Evolutionary conservation across 2,329 filamentous ascomycete genomes (phyloP).

Genomic region (Claviceps citrina): DNA sequence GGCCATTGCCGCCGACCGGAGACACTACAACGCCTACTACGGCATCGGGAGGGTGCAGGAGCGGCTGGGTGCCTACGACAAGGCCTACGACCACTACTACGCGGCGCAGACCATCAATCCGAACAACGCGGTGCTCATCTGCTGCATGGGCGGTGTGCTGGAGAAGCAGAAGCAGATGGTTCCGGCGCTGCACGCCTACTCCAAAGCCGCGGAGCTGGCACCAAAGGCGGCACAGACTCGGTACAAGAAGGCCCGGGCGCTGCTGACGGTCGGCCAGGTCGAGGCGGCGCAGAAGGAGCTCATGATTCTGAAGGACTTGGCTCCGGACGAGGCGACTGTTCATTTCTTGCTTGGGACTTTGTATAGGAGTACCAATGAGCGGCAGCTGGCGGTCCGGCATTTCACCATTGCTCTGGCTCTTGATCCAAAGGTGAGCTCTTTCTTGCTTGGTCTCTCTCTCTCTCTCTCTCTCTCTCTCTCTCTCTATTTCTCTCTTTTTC

Average conservation of each 20-base stretch:
- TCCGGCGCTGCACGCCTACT: constrained; percentile 67
- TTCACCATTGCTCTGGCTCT: constrained; percentile 91
- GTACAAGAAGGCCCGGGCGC: constrained; percentile 80
- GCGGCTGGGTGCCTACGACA: constrained; percentile 78
- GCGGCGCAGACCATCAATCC: constrained; percentile 82
- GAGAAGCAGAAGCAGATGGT: constrained; percentile 77
- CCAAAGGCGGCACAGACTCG: constrained; percentile 69
- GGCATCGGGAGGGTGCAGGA: constrained; percentile 73
- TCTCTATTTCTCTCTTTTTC: background rate
- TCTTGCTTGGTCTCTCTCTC: too few relatives aligned
- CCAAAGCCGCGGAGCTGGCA: constrained; percentile 65
- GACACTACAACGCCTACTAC: constrained; percentile 98
- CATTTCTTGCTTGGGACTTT: constrained; percentile 85
- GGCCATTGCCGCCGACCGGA: constrained; percentile 69
- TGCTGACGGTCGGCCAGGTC: constrained; percentile 60
- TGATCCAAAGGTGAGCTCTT: constrained; percentile 69
- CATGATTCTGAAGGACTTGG: constrained; percentile 75
- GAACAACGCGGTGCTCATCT: constrained; percentile 80
- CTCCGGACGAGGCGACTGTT: constrained; percentile 87
- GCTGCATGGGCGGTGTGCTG: constrained; percentile 77
- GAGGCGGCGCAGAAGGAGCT: constrained; percentile 67
- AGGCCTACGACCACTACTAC: constrained; percentile 82
- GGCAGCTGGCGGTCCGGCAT: constrained; percentile 71
- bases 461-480: background rate
- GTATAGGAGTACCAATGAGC: constrained; percentile 58